A percentile compares a stretch with the other conserved stretches of the same genome.
Evolutionary conservation across 352 stramenopile species (phyloP).

Genomic region (Phytophthora chlamydospora): DNA sequence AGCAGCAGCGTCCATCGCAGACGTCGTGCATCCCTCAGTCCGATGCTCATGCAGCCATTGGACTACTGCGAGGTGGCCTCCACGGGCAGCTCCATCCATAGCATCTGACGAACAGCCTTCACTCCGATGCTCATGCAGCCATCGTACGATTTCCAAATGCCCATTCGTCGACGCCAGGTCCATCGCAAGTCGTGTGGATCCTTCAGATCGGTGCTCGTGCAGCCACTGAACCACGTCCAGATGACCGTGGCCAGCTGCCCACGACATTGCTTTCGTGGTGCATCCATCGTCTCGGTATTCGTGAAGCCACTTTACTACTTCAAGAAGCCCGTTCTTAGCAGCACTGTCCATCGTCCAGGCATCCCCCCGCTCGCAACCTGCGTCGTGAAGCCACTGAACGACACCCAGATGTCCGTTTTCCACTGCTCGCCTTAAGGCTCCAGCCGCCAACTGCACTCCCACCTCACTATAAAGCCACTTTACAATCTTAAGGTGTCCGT

Average conservation of each 20-base stretch:
- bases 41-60: slow-evolving; percentile 25
- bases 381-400: slow-evolving; percentile 31
- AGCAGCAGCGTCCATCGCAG: slow-evolving; percentile 31
- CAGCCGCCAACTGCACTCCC: slow-evolving; percentile 12
- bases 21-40: slow-evolving; percentile 25
- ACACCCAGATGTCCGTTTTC: slow-evolving; percentile 22
- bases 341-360: slow-evolving; percentile 21
- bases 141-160: slow-evolving; percentile 20
- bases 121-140: slow-evolving; percentile 22
- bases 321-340: slow-evolving; percentile 18
- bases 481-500: slow-evolving; percentile 31
- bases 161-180: slow-evolving; percentile 20
- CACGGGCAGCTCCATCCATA: slow-evolving; percentile 22
- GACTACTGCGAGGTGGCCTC: slow-evolving; percentile 19
- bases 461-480: slow-evolving; percentile 25
- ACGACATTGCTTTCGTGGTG: slow-evolving; percentile 28
- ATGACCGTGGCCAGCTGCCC: slow-evolving; percentile 26
- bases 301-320: slow-evolving; percentile 36
- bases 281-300: slow-evolving; percentile 28
- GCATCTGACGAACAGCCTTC: slow-evolving; percentile 25
- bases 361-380: slow-evolving; percentile 13
- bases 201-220: slow-evolving; percentile 22
- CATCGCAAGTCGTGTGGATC: slow-evolving; percentile 24
- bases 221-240: slow-evolving; percentile 32
- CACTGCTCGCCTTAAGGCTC: slow-evolving; percentile 29